Percentiles rank a stretch among this genome's conserved stretches.
These are phyloP conservation scores for Durotheca rogersii DNA, from an alignment of 495 filamentous ascomycete genomes.

Conservation along the genomic window DNA sequence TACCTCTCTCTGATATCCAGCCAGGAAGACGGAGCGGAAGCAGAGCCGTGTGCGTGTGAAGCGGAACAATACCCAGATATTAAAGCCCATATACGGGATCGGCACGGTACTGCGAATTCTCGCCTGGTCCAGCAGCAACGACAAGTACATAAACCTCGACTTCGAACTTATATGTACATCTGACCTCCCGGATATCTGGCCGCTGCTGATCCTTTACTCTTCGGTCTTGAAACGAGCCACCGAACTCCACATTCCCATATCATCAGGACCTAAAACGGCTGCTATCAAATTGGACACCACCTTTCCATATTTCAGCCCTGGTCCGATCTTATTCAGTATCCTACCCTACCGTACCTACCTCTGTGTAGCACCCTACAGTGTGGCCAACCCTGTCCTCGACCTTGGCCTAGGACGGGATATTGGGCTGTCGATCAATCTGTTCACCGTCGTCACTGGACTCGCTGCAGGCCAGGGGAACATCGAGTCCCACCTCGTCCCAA, in stretches of 20 bases:
- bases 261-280: slow-evolving; percentile 40
- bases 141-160: slow-evolving; percentile 15
- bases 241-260: slow-evolving; percentile 43
- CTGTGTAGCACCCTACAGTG: slow-evolving; percentile 32
- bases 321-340: slow-evolving; percentile 40
- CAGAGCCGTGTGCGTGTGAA: too few species aligned
- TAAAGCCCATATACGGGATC: slow-evolving; percentile 13
- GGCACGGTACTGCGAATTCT: slow-evolving; percentile 13
- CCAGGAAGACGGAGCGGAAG: too few species aligned
- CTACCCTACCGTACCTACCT: slow-evolving; percentile 32
- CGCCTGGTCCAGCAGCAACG: slow-evolving; percentile 19
- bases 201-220: slow-evolving; percentile 42
- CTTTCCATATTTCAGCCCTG: slow-evolving; percentile 38
- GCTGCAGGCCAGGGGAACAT: slow-evolving; percentile 38
- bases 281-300: slow-evolving; percentile 41
- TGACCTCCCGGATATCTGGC: slow-evolving; percentile 43
- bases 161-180: slow-evolving; percentile 34
- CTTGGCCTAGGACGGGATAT: slow-evolving; percentile 42
- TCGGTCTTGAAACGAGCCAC: slow-evolving; percentile 43
- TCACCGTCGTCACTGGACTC: slow-evolving; percentile 47
- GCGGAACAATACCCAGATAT: not conserved
- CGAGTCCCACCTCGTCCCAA: slow-evolving; percentile 47
- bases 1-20: too few species aligned
- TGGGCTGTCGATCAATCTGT: slow-evolving; percentile 49
- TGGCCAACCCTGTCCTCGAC: slow-evolving; percentile 32